Base-by-base conservation (phyloP, 108 stramenopile genomes). In the Cyclotella kingstonii region DNA sequence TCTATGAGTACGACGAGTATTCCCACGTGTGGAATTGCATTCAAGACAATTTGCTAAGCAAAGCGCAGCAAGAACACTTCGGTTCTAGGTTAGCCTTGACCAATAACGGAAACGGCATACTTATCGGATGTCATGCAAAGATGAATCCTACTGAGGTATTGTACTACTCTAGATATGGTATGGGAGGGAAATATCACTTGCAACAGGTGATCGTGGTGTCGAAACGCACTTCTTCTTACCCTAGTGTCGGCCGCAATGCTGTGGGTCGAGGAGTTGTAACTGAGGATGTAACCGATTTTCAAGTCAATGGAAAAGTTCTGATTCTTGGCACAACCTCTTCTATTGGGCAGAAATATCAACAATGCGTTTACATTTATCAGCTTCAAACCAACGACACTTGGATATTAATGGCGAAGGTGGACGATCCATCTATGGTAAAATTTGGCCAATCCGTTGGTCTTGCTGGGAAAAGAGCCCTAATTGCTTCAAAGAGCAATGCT, bases 121-220 rank as follows among this genome's bases (percentile, higher is more conserved):
- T 71, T 48, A 54, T 71, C 7, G 70, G 70, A 40, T 71, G 70
- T 30, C 52, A 71, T 29, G 52, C 70, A 34, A 61, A 71, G 17
- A 60, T 71, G 30, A 63, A 41, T 42, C 70, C 70, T 0, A 71
- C 70, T 15, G 70, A 71, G 27, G 47, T 71, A 8, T 45, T 71
- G 25, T 71, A 57, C 28, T 71, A 53, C 35, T 57, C 70, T 27
- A 50, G 54, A 43, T 52, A 30, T 23, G 54, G 61, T 5, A 46
- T 9, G n/a, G 54, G 35, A 19, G 40, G 34, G 30, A 71, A 29
- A 15, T 71, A 40, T 43, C 61, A 63, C n/a, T 29, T 71, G 44
- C 70, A 63, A 30, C 70, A 71, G 25, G 42, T 63, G 8, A 62
- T 71, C 48, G 52, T 41, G 29, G 34, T 71, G 17, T 54, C 60